Conservation (phyloP, 2,329 filamentous ascomycete genomes). For the Aspergillus oerlinghausenensis region DNA sequence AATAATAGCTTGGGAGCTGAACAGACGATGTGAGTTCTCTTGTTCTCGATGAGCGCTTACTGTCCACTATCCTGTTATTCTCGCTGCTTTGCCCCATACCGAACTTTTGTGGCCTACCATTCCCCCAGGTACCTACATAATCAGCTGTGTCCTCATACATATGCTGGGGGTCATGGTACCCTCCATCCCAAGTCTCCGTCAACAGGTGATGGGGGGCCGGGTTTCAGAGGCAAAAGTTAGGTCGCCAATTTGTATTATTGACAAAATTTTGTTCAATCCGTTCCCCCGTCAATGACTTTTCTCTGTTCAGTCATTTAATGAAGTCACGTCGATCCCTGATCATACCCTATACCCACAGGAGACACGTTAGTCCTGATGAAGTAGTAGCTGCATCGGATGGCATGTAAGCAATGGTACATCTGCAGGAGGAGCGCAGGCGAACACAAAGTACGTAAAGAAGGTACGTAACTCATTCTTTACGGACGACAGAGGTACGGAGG, state of each 20-base stretch:
- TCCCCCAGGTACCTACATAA: not conserved
- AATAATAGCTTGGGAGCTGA: not conserved
- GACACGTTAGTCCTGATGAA: not conserved
- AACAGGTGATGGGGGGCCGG: not conserved
- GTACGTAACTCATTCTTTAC: not conserved
- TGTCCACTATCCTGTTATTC: not conserved
- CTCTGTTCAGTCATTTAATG: not conserved
- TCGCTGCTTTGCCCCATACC: not conserved
- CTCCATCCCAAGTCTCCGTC: not conserved
- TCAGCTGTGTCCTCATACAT: not conserved
- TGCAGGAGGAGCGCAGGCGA: constrained; percentile 21
- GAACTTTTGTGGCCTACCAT: too few relatives aligned
- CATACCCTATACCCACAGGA: not conserved
- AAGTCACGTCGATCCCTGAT: not conserved
- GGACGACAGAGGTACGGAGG: not conserved
- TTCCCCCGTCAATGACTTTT: not conserved
- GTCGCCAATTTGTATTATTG: not conserved
- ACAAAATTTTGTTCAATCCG: not conserved
- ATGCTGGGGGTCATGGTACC: not conserved
- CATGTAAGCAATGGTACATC: constrained; percentile 12
- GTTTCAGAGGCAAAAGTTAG: not conserved
- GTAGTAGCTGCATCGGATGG: not conserved
- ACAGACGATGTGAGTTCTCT: not conserved
- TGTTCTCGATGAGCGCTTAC: not conserved
- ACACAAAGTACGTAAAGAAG: not conserved